phyloP scores from a whole-genome alignment of 2,329 filamentous ascomycete species.

The Hypoxylon sp. region DNA sequence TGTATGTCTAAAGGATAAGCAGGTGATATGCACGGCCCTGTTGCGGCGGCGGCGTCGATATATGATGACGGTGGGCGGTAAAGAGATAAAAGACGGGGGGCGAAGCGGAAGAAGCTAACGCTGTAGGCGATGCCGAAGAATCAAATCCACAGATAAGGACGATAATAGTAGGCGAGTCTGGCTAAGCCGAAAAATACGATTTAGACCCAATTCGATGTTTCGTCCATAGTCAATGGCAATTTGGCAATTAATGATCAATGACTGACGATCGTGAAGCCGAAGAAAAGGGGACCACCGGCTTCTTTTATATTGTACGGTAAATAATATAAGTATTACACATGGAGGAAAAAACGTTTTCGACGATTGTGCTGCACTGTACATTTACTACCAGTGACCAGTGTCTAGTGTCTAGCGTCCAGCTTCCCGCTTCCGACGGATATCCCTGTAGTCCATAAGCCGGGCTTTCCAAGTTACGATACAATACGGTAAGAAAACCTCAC shows the following conservation, averaged over 20 bases:
- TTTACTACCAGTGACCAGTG: constrained; percentile 2
- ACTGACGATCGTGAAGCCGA: constrained; percentile 44
- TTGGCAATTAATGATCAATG: constrained; percentile 36
- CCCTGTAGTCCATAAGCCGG: constrained; percentile 32
- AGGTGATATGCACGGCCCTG: constrained; percentile 36
- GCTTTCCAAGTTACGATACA: constrained; percentile 26
- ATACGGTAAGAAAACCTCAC: constrained; percentile 18
- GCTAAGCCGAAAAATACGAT: constrained; percentile 26
- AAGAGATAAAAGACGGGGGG: constrained; percentile 28
- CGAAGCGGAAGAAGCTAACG: constrained; percentile 24
- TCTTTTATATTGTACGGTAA: constrained; percentile 41
- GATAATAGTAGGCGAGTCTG: constrained; percentile 18
- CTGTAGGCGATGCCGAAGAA: constrained; percentile 35
- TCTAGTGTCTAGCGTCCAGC: constrained; percentile 3
- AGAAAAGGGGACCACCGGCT: constrained; percentile 34
- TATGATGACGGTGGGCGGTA: constrained; percentile 34
- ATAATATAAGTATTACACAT: constrained; percentile 40
- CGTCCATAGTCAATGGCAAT: constrained; percentile 37
- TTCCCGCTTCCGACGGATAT: constrained; percentile 25
- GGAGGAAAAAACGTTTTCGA: constrained; percentile 22
- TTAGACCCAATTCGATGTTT: constrained; percentile 34
- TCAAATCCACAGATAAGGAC: constrained; percentile 38
- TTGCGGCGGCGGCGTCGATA: constrained; percentile 33
- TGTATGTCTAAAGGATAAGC: constrained; percentile 11
- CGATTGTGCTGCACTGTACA: constrained; percentile 25